These are phyloP conservation scores for Phalaenopsis hybrid DNA, from an alignment of 116 monocot species.

Conservation along the genomic window DNA sequence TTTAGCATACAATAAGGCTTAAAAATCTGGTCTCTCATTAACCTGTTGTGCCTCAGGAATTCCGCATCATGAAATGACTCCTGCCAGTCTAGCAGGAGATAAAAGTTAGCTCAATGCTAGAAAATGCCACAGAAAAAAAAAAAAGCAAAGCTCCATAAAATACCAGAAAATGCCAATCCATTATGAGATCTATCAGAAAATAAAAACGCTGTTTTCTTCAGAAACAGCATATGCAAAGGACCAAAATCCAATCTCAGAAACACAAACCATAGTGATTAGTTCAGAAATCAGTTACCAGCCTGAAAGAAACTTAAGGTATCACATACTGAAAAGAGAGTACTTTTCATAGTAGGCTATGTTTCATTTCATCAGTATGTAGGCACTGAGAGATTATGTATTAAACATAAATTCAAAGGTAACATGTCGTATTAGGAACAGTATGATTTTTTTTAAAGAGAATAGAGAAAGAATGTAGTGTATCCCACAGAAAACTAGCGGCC, in stretches of 20 bases:
- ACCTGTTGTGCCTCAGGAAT: not conserved
- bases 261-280: not conserved
- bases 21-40: not conserved
- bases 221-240: not conserved
- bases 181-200: not conserved
- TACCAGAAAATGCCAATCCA: not conserved
- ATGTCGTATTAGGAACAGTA: not conserved
- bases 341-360: not conserved
- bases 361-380: not conserved
- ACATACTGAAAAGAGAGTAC: not conserved
- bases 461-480: no score
- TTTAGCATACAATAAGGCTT: not conserved
- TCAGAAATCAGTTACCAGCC: not conserved
- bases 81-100: not conserved
- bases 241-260: not conserved
- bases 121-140: not conserved
- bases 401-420: not conserved
- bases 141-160: not conserved
- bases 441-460: no score
- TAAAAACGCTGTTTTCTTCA: not conserved
- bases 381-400: not conserved
- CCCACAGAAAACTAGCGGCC: no score
- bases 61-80: not conserved
- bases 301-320: not conserved
- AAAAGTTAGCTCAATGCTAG: not conserved